These are phyloP conservation scores for Cetradonia linearis DNA, from an alignment of 495 filamentous ascomycete species.

Conservation along the genomic window DNA sequence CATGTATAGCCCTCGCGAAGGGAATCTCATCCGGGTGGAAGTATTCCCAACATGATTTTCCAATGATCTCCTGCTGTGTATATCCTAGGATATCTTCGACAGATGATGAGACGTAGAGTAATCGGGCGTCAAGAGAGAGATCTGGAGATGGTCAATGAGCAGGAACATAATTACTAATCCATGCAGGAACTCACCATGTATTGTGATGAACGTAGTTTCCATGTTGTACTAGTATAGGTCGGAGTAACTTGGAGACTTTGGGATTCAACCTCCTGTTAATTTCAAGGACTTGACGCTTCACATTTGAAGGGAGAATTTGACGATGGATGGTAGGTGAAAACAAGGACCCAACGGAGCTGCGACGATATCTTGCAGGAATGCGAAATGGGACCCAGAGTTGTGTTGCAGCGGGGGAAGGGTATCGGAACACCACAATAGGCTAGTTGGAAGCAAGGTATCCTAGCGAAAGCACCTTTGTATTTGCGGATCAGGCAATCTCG, in stretches of 20 bases:
- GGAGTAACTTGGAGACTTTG: not conserved
- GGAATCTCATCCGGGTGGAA: constrained; percentile 77
- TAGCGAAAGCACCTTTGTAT: constrained; percentile 1
- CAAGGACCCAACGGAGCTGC: not conserved
- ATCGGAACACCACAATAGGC: constrained; percentile 8
- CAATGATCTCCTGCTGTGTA: constrained; percentile 60
- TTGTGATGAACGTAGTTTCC: constrained; percentile 91
- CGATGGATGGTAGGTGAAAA: not conserved
- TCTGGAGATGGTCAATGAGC: constrained; percentile 38
- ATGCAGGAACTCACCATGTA: constrained; percentile 58
- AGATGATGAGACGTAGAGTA: constrained; percentile 76
- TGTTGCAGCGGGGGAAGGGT: not conserved
- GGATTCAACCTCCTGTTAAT: not conserved
- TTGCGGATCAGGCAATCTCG: not conserved
- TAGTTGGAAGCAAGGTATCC: constrained; percentile 7
- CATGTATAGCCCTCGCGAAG: constrained; percentile 62
- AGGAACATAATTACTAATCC: constrained; percentile 14
- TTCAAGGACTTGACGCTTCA: not conserved
- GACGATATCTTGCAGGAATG: not conserved
- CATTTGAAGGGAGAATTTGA: not conserved
- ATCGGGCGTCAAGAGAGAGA: constrained; percentile 62
- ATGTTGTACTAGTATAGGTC: constrained; percentile 36
- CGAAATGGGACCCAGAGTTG: not conserved
- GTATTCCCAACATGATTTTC: constrained; percentile 74
- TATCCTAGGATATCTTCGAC: constrained; percentile 76